Conservation (phyloP, 1,139 yeast genomes). For the Sugiyamaella pinicola region DNA sequence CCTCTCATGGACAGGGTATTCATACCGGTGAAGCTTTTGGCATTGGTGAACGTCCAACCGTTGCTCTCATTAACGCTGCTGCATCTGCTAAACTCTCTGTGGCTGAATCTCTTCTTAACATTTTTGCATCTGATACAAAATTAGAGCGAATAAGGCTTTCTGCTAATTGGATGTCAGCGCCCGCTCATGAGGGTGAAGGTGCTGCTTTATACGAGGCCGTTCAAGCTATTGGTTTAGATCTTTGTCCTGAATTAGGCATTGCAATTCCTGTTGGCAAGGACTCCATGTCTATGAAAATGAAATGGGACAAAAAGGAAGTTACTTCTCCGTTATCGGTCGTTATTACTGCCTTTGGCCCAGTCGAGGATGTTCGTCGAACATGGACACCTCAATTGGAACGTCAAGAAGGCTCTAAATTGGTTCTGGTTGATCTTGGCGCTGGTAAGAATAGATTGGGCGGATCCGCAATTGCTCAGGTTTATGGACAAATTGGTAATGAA, state of each 20-base stretch:
- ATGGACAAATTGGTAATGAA: conserved; percentile 76
- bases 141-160: conserved; percentile 80
- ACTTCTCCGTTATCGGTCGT: conserved; percentile 93
- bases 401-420: conserved; percentile 57
- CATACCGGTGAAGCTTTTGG: conserved; percentile 96
- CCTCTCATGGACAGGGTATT: conserved; percentile 77
- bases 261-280: conserved; percentile 98
- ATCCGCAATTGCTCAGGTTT: conserved; percentile 93
- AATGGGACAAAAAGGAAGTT: conserved; percentile 88
- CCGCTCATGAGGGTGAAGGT: conserved; percentile 94
- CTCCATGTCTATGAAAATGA: conserved; percentile 99
- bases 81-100: conserved; percentile 98
- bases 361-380: conserved; percentile 77
- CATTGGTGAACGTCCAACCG: conserved; percentile 93
- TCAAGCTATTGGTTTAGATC: conserved; percentile 90
- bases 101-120: conserved; percentile 88
- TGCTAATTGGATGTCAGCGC: conserved; percentile 99
- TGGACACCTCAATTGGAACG: conserved; percentile 89
- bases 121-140: conserved; percentile 85
- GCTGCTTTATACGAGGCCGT: conserved; percentile 95
- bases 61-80: conserved; percentile 87
- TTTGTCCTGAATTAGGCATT: conserved; percentile 91
- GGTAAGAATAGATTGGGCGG: conserved; percentile 71
- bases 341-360: conserved; percentile 90
- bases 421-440: conserved; percentile 78